Conservation (phyloP, 2,329 filamentous ascomycete species). For the Phyllosticta citriasiana region DNA sequence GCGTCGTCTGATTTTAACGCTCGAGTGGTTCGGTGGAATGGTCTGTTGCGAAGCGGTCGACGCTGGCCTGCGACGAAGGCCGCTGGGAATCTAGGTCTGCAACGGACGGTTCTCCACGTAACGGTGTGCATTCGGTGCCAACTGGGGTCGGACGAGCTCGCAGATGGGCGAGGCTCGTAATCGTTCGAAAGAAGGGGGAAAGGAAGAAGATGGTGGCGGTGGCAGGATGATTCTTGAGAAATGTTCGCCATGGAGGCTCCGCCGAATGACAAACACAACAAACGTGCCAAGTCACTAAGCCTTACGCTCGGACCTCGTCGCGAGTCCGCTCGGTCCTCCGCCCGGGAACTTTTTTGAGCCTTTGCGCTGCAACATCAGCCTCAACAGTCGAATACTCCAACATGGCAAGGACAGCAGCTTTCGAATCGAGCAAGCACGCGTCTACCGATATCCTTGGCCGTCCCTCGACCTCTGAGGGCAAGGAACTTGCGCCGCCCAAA, state of each 20-base stretch:
- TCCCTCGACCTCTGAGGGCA: not conserved
- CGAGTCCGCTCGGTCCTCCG: not conserved
- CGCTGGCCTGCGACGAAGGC: slow-evolving; percentile 27
- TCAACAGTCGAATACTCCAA: not conserved
- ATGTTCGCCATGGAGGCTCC: slow-evolving; percentile 3
- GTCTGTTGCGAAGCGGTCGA: slow-evolving; percentile 23
- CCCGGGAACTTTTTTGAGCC: slow-evolving; percentile 1
- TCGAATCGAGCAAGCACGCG: not conserved
- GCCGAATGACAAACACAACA: not conserved
- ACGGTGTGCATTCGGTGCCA: slow-evolving; percentile 31
- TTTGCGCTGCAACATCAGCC: not conserved
- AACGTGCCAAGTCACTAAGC: slow-evolving; percentile 1
- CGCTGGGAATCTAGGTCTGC: slow-evolving; percentile 29
- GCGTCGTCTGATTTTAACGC: slow-evolving; percentile 13
- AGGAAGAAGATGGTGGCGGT: not conserved
- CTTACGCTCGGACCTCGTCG: not conserved
- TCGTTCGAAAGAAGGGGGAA: not conserved
- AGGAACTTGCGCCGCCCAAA: not conserved
- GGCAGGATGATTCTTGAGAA: not conserved
- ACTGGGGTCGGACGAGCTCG: slow-evolving; percentile 14
- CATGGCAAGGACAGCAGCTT: not conserved
- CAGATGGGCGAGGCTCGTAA: slow-evolving; percentile 14
- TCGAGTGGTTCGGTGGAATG: slow-evolving; percentile 24
- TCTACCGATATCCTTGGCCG: not conserved
- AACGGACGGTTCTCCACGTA: slow-evolving; percentile 31